These are phyloP conservation scores for Hypomyces perniciosus DNA, from an alignment of 2,329 filamentous ascomycete species.

Conservation along the genomic window DNA sequence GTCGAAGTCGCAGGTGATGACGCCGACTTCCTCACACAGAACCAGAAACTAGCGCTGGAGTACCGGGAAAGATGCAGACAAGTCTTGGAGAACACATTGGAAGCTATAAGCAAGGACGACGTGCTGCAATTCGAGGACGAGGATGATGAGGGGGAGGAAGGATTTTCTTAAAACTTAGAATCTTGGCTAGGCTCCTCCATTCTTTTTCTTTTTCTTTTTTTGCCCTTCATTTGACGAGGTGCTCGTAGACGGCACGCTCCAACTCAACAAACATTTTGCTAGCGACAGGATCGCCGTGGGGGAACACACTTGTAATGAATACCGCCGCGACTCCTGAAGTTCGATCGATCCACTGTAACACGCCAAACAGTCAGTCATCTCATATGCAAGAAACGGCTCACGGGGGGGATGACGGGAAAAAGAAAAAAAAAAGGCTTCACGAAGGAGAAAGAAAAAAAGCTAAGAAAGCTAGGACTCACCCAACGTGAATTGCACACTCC, in stretches of 20 bases:
- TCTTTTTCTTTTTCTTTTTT: background rate
- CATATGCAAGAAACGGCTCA: background rate
- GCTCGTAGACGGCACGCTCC: conserved; percentile 33
- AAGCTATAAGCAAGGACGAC: conserved; percentile 30
- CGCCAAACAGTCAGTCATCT: background rate
- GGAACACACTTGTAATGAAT: conserved; percentile 33
- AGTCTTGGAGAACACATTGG: conserved; percentile 42
- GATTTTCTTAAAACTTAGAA: no score
- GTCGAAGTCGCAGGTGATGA: conserved; percentile 36
- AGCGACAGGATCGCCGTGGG: conserved; percentile 32
- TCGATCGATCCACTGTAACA: conserved; percentile 30
- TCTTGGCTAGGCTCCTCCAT: no score
- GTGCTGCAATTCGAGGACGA: conserved; percentile 16
- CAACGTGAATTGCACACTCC: conserved; percentile 37
- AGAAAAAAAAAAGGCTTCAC: background rate
- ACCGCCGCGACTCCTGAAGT: conserved; percentile 34
- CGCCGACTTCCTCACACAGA: conserved; percentile 31
- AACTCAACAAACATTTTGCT: conserved; percentile 33
- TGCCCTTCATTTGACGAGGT: conserved; percentile 5
- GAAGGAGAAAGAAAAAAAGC: no score
- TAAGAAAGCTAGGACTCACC: conserved; percentile 26
- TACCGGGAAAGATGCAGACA: conserved; percentile 44
- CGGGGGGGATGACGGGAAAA: background rate
- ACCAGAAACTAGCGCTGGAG: conserved; percentile 42
- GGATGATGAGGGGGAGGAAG: background rate